Percentiles rank a stretch among this genome's conserved stretches.
Conservation (phyloP, 2,329 filamentous ascomycete species). For the Eutypa lata region DNA sequence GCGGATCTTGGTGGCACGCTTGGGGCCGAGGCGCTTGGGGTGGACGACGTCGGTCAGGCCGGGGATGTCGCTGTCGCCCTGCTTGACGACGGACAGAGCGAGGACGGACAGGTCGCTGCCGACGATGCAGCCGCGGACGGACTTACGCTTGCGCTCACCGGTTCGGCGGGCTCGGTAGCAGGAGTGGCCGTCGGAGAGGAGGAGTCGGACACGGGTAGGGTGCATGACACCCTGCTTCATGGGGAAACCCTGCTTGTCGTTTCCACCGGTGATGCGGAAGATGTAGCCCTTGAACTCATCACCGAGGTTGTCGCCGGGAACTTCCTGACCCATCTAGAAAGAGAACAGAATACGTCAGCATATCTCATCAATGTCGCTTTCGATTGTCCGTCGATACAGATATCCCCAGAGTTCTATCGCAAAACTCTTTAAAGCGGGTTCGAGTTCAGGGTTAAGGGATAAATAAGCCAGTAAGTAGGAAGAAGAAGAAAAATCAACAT, state of each 20-base stretch:
- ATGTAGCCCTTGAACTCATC: slow-evolving; percentile 99
- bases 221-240: slow-evolving; percentile 99
- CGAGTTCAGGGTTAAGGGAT: too few relatives aligned
- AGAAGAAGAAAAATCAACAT: too few relatives aligned
- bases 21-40: slow-evolving; percentile 98
- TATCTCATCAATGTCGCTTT: slow-evolving; percentile 6
- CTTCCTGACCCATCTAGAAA: slow-evolving; percentile 79
- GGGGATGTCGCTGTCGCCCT: slow-evolving; percentile 91
- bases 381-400: slow-evolving; percentile 5
- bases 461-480: too few relatives aligned
- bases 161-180: slow-evolving; percentile 98
- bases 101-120: slow-evolving; percentile 92
- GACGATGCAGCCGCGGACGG: slow-evolving; percentile 97
- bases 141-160: slow-evolving; percentile 99
- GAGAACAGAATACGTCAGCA: slow-evolving; percentile 31
- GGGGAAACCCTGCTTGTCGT: slow-evolving; percentile 99
- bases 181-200: slow-evolving; percentile 94
- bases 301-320: slow-evolving; percentile 89
- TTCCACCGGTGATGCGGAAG: slow-evolving; percentile 98
- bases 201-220: slow-evolving; percentile 95
- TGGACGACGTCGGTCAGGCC: slow-evolving; percentile 96
- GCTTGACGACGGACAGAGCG: slow-evolving; percentile 94
- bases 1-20: slow-evolving; percentile 99
- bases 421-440: too few relatives aligned
- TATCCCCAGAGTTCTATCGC: neutral